phyloP scores from a whole-genome alignment of 371 early-diverging fungal genomes.

The Mortierella sp. region DNA sequence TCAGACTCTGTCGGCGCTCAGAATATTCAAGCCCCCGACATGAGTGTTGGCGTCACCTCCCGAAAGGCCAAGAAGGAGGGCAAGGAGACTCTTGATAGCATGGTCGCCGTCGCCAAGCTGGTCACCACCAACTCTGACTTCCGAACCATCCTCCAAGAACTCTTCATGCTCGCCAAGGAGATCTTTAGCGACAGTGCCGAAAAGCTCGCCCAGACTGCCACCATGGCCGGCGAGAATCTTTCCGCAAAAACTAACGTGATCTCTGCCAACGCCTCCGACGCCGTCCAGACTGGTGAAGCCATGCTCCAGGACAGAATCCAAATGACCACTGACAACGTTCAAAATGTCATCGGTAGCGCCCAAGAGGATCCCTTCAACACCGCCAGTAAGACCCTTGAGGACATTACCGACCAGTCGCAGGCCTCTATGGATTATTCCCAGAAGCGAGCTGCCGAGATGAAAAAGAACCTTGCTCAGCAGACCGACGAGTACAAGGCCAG shows the following conservation, averaged over 20 bases:
- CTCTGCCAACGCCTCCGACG: slow-evolving; percentile 20
- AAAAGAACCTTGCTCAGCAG: slow-evolving; percentile 8
- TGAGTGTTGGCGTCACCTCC: slow-evolving; percentile 32
- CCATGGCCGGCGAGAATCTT: neutral
- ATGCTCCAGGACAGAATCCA: slow-evolving; percentile 29
- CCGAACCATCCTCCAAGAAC: slow-evolving; percentile 63
- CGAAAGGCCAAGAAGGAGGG: slow-evolving; percentile 36
- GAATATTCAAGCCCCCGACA: slow-evolving; percentile 9
- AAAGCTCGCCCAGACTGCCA: slow-evolving; percentile 55
- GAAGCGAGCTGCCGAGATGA: slow-evolving; percentile 24
- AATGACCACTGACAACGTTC: slow-evolving; percentile 13
- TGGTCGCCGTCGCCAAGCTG: slow-evolving; percentile 62
- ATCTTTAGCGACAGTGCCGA: slow-evolving; percentile 61
- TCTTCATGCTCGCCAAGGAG: slow-evolving; percentile 65
- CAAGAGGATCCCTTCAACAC: slow-evolving; percentile 21
- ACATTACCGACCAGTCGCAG: neutral
- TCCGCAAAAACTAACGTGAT: slow-evolving; percentile 35
- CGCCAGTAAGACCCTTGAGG: slow-evolving; percentile 9
- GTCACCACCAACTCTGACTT: slow-evolving; percentile 68
- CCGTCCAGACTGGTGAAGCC: neutral
- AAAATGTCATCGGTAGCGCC: slow-evolving; percentile 16
- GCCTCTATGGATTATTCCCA: slow-evolving; percentile 8
- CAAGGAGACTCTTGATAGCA: slow-evolving; percentile 47
- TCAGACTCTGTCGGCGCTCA: slow-evolving; percentile 20
- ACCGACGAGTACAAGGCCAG: slow-evolving; percentile 27